Evolutionary conservation across 2,329 filamentous ascomycete species (phyloP).

Genomic region (Aureobasidium sp.): DNA sequence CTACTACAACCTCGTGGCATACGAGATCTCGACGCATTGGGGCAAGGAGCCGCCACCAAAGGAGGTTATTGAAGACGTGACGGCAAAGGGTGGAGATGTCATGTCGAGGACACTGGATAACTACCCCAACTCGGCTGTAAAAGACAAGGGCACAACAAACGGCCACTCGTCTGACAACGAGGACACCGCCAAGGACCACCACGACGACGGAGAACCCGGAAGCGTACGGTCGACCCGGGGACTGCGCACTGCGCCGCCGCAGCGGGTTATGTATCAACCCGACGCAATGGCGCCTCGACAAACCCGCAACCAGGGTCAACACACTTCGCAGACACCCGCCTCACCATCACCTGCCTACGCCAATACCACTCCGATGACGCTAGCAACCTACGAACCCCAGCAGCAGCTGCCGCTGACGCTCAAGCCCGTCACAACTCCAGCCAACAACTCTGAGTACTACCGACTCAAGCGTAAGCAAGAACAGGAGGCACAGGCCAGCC

Average conservation of each 20-base stretch:
- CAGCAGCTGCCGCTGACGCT: conserved; percentile 55
- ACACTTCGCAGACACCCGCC: conserved; percentile 31
- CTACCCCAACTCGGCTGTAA: conserved; percentile 37
- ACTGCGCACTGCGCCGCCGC: conserved; percentile 70
- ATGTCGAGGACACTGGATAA: conserved; percentile 71
- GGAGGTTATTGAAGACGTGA: conserved; percentile 72
- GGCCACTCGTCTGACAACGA: not conserved
- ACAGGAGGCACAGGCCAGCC: conserved; percentile 27
- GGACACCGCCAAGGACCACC: no score
- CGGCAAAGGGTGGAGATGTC: conserved; percentile 72
- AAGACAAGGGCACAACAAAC: not conserved
- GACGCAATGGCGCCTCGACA: conserved; percentile 59
- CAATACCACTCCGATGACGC: conserved; percentile 36
- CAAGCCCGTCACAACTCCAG: conserved; percentile 65
- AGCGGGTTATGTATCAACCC: conserved; percentile 76
- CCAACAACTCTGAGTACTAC: conserved; percentile 63
- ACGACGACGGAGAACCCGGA: not conserved
- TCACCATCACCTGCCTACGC: conserved; percentile 39
- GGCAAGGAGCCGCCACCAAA: conserved; percentile 75
- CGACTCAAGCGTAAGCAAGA: conserved; percentile 46
- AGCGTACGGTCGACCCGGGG: conserved; percentile 22
- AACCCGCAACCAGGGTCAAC: conserved; percentile 37
- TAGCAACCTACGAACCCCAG: conserved; percentile 63
- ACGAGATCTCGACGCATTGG: conserved; percentile 72
- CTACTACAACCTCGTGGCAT: conserved; percentile 82